These are phyloP conservation scores for Rhazya stricta DNA, from an alignment of 257 asterid species.

Conservation along the genomic window DNA sequence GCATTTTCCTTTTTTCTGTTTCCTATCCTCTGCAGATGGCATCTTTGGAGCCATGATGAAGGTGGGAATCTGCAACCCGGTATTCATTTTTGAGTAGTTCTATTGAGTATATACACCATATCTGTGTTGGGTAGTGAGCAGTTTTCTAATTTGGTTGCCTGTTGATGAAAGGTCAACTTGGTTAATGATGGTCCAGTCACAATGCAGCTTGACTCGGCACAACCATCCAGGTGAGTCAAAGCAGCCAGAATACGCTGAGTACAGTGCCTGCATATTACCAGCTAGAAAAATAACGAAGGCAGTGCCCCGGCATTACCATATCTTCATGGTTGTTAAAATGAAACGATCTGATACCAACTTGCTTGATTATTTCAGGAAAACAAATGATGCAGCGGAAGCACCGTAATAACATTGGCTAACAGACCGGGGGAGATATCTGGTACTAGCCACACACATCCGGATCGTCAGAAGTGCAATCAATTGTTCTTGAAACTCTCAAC, in stretches of 20 bases:
- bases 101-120: background rate
- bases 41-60: slow-evolving; percentile 91
- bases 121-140: background rate
- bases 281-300: background rate
- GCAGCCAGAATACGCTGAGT: background rate
- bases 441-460: background rate
- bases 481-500: background rate
- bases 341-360: background rate
- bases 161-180: slow-evolving; percentile 57
- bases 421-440: background rate
- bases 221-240: slow-evolving; percentile 48
- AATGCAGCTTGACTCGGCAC: slow-evolving; percentile 84
- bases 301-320: background rate
- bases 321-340: background rate
- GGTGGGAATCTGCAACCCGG: slow-evolving; percentile 38
- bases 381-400: slow-evolving; percentile 11
- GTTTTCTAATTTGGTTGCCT: slow-evolving; percentile 8
- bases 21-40: slow-evolving; percentile 54
- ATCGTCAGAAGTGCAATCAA: background rate
- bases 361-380: slow-evolving; percentile 4
- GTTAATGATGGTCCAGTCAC: slow-evolving; percentile 94
- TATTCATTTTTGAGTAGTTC: slow-evolving; percentile 6
- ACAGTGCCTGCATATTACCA: background rate
- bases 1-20: background rate
- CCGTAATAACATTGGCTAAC: background rate